phyloP scores from a whole-genome alignment of 441 rosid species.

The Erodium texanum region DNA sequence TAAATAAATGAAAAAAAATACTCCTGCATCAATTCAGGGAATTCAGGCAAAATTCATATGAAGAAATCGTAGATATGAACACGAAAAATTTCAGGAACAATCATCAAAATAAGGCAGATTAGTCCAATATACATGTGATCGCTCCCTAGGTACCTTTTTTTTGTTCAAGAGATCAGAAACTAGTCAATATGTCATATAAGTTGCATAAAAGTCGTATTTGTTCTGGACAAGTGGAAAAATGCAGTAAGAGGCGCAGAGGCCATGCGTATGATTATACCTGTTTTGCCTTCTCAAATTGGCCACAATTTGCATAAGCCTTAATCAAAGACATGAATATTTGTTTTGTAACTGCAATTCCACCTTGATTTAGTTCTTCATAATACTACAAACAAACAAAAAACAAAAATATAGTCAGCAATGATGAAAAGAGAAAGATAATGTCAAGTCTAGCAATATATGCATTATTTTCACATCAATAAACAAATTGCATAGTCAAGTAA shows the following conservation, averaged over 20 bases:
- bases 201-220: neutral
- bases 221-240: neutral
- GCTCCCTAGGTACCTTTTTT: neutral
- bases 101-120: neutral
- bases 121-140: neutral
- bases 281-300: constrained; percentile 76
- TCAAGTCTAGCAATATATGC: neutral
- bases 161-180: neutral
- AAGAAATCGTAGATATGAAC: no score
- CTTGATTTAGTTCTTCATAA: constrained; percentile 35
- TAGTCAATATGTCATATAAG: neutral
- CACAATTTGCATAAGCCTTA: constrained; percentile 59
- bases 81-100: neutral
- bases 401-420: neutral
- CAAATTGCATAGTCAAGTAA: neutral
- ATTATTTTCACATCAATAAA: neutral
- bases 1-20: no score
- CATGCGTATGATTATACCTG: constrained; percentile 36
- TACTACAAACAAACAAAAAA: constrained; percentile 42
- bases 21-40: no score
- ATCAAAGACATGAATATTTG: constrained; percentile 55
- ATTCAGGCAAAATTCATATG: no score
- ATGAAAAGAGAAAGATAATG: neutral
- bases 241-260: constrained; percentile 2
- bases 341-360: constrained; percentile 45